These are phyloP conservation scores for Kodamaea laetipori DNA, from an alignment of 805 yeast genomes.

Conservation along the genomic window DNA sequence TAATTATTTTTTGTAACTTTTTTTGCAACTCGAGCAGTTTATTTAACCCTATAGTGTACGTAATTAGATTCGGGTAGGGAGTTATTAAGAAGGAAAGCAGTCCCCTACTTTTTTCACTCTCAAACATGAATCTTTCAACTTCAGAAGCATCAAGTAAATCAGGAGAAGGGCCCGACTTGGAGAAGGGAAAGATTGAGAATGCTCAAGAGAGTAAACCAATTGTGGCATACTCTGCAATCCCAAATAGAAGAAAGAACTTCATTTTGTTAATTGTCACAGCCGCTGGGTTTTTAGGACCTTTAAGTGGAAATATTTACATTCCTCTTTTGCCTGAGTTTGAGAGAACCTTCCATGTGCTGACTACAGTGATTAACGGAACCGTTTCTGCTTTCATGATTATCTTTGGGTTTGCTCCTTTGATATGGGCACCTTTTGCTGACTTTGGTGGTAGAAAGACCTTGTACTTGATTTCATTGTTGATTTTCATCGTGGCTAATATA, in stretches of 20 bases:
- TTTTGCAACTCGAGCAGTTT: too few species aligned
- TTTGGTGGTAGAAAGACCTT: constrained; percentile 47
- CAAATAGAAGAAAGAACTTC: constrained; percentile 29
- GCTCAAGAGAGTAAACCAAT: background rate
- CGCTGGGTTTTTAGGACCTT: constrained; percentile 58
- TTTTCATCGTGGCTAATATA: constrained; percentile 31
- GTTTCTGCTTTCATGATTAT: constrained; percentile 60
- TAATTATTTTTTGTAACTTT: too few species aligned
- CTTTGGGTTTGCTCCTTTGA: constrained; percentile 55
- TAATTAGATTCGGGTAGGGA: too few species aligned
- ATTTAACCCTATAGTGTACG: too few species aligned
- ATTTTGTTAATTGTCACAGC: constrained; percentile 45
- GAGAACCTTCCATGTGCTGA: constrained; percentile 40
- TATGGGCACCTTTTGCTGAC: constrained; percentile 61
- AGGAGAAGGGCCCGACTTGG: background rate
- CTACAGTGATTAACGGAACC: constrained; percentile 52
- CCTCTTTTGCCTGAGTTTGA: constrained; percentile 53
- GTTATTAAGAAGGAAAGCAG: too few species aligned
- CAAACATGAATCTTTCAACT: background rate
- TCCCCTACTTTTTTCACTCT: too few species aligned
- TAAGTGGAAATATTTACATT: constrained; percentile 58
- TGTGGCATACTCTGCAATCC: constrained; percentile 33
- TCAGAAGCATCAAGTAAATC: constrained; percentile 1
- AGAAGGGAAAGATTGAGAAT: background rate
- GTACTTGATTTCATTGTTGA: constrained; percentile 27